phyloP scores from a whole-genome alignment of 23 red algal species.

The Cyanidioschyzon merolae region DNA sequence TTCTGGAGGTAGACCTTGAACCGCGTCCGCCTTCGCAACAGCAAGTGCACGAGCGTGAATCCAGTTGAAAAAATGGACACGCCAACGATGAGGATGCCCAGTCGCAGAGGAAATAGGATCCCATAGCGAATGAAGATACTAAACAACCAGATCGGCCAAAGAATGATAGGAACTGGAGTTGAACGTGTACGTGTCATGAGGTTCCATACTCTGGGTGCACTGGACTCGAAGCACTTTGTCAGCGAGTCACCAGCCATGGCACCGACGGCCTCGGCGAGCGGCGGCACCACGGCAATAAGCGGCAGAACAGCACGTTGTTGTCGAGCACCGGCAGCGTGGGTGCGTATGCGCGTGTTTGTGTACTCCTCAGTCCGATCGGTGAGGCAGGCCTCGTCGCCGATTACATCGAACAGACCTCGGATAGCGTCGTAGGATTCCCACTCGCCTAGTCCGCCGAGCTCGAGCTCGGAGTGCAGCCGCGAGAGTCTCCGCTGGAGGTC shows the following conservation, averaged over 20 bases:
- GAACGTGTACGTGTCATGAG: conserved; percentile 63
- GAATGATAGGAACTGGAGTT: conserved; percentile 15
- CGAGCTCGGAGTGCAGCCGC: conserved; percentile 81
- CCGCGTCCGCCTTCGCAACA: not conserved
- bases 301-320: not conserved
- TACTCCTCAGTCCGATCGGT: conserved; percentile 13
- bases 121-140: conserved; percentile 78
- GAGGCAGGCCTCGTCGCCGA: not conserved
- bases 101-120: conserved; percentile 60
- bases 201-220: conserved; percentile 78
- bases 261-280: conserved; percentile 52
- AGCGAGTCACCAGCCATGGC: conserved; percentile 66
- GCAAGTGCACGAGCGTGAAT: conserved; percentile 25
- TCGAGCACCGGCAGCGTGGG: not conserved
- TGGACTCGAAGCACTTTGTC: conserved; percentile 58
- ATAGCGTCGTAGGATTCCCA: conserved; percentile 55
- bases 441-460: conserved; percentile 53
- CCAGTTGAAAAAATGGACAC: conserved; percentile 19
- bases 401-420: not conserved
- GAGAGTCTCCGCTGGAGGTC: conserved; percentile 20
- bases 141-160: conserved; percentile 56
- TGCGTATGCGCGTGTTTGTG: conserved; percentile 3
- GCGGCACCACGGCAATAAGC: conserved; percentile 34
- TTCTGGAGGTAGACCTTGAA: conserved; percentile 19
- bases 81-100: conserved; percentile 18